Evolutionary conservation across 768 basidiomycete genomes (phyloP), one percentile per base, ranked within the genome.

Genomic region (Tricholomella constricta): DNA sequence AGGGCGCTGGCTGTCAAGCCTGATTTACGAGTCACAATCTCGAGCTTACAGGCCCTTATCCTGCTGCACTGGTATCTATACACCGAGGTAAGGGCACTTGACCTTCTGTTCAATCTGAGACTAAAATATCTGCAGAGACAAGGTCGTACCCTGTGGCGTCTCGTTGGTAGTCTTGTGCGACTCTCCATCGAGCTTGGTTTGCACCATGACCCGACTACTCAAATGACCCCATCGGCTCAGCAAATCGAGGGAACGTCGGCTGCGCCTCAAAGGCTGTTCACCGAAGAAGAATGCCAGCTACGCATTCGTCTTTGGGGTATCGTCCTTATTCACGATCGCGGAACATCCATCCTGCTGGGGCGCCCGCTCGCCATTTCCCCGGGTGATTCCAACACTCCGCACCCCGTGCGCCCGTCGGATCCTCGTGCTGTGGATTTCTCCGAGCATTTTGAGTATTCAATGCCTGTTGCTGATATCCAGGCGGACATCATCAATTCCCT

Each of bases 51-150:
- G 67, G 88, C 91, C 0, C 78, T 94, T 48, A 91, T 92, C 22
- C 69, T 94, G 6, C 68, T 93, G 42, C 92, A 94, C 50, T 93
- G 90, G 91, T 92, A 93, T 69, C 78, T 94, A 19, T 94, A 93
- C 62, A 91, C 86, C 19, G 91, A 93, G 79, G 91, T 89, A 58
- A 49, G 80, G 63, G 4, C 25, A 31, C 9, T 12, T 17, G 3
- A 55, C 38, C 3, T 20, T 2, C 9, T 55, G 15, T 22, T 6
- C 10, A 31, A 1, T 44, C 17, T 55, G 15, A 60, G 62, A 48
- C 52, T 37, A 40, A 37, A 37, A 51, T 42, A 35, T 43, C 29
- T 44, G 19, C 62, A 94, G 91, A 84, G 91, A 59, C 90, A 91
- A 80, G 91, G 91, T n/a, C 83, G 90, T 57, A 88, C 89, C 1